Conservation (phyloP, 495 filamentous ascomycete species). For the Xylaria scruposa region DNA sequence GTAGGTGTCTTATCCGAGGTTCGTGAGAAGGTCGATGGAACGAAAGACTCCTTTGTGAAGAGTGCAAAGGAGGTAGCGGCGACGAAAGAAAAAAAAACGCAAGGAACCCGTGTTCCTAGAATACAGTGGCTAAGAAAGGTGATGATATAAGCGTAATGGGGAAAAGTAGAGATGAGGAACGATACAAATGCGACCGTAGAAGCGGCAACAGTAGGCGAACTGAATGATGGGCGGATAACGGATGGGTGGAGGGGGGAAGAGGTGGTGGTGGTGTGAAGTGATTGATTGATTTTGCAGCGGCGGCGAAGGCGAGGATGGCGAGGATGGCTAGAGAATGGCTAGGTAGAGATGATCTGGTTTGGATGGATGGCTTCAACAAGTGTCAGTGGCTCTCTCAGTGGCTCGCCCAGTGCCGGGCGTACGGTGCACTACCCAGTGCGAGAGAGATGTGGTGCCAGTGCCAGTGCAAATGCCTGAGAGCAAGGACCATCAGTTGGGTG, state of each 20-base stretch:
- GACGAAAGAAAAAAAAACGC: slow-evolving; percentile 31
- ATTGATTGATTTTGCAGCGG: slow-evolving; percentile 39
- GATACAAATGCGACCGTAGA: slow-evolving; percentile 30
- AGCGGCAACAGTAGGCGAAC: slow-evolving; percentile 21
- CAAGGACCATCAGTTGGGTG: slow-evolving; percentile 7
- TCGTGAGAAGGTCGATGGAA: neutral
- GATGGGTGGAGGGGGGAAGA: slow-evolving; percentile 26
- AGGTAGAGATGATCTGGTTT: slow-evolving; percentile 41
- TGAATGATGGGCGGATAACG: slow-evolving; percentile 28
- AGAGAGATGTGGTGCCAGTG: slow-evolving; percentile 12
- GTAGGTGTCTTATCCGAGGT: neutral
- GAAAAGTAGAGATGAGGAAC: slow-evolving; percentile 14
- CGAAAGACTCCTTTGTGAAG: slow-evolving; percentile 29
- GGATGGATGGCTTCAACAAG: slow-evolving; percentile 36
- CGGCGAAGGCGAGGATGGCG: slow-evolving; percentile 44
- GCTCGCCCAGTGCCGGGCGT: slow-evolving; percentile 14
- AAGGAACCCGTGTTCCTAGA: slow-evolving; percentile 24
- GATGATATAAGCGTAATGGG: slow-evolving; percentile 28
- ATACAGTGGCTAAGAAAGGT: slow-evolving; percentile 30
- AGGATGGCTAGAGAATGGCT: slow-evolving; percentile 30
- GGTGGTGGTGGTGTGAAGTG: slow-evolving; percentile 12
- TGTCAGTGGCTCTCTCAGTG: slow-evolving; percentile 8
- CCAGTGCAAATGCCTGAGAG: slow-evolving; percentile 6
- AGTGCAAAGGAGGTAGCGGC: slow-evolving; percentile 34
- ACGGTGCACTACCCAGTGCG: slow-evolving; percentile 25